Base-by-base conservation (phyloP, 2,329 filamentous ascomycete species). In the Emericellopsis atlantica region DNA sequence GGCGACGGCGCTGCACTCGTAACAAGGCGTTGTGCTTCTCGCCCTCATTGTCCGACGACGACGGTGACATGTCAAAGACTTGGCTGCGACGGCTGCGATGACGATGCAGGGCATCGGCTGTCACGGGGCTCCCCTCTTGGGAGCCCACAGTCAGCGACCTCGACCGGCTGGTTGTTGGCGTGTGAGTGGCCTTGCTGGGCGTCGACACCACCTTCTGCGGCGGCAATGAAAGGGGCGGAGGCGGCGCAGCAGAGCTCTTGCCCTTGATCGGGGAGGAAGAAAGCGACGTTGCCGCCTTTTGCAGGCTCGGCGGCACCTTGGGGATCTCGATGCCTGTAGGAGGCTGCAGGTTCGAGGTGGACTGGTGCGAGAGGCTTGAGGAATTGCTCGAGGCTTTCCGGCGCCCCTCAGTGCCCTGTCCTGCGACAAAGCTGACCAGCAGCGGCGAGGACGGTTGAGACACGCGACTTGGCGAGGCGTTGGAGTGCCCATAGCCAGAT, bases 21-120 rank as follows among this genome's bases (percentile, higher is more conserved):
- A 98, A 72, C 10, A 96, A 69, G 1, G 84, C 88, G 56, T 89
- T 95, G 7, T 89, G 84, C 52, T 93, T 86, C 36, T 90, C 84
- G 39, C 93, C 88, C 61, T 98, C 92, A 44, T 94, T 98, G 55
- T 98, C 92, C 0, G 92, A 98, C 0, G 90, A 96, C 0, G 92
- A 96, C 4, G 92, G 92, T 3, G 92, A 98, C 62, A 95, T 84
- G 57, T 96, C 90, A 51, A 96, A 87, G 3, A 95, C 83, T 53
- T 95, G 92, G 56, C 90, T 96, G 50, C 88, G 78, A 32, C 92
- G 81, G 58, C 95, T 95, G 52, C 89, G 80, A 54, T 95, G 89
- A 39, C 80, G 76, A 35, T 82, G 76, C 41, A 85, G 72, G 40
- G 84, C 75, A 41, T 83, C 78, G 2, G 81, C 69, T 7, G 76